Evolutionary conservation across 306 rosid genomes (phyloP), one percentile per base, ranked within the genome.

Genomic region (Oxytropis ochrocephala): DNA sequence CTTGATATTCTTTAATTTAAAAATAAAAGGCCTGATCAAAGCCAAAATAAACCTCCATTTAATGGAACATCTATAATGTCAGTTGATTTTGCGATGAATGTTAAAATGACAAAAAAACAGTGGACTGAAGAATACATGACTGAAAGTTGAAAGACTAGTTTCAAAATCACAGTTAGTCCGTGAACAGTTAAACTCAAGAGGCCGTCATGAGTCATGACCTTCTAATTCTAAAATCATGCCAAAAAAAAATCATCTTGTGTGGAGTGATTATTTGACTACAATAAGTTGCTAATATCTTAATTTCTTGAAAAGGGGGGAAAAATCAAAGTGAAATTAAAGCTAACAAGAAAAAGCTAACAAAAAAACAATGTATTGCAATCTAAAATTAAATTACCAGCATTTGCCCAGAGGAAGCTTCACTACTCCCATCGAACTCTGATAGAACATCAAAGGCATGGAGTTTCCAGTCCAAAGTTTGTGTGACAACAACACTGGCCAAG

Each of bases 401-500:
- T 64, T 82, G 86, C 76, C 86, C 89, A 30, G 82, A 7, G 63
- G 97, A 82, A 79, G 88, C 67, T 64, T 91, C 99, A 74, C 55
- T 88, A 79, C 75, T 83, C 76, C 80, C 86, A 69, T 91, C 95
- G 78, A 85, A 84, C 80, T 95, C 99, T 11, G 99, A 95, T 11
- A 95, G 85, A 75, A 95, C 99, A 79, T 95, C 97, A 77, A 95
- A 89, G 43, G 95, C 97, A 70, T 95, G 99, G 83, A 95, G 87
- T 80, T 95, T 95, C 99, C 99, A 95, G 81, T 95, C 99, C 88
- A 91, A 83, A 36, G 97, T 89, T 83, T 79, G 96, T 11, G 99
- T 95, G 62, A 95, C 97, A 43, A 95, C 99, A 73, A 95, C 97
- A 82, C 97, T 89, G 72, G 89, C 91, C 81, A 95, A 66, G 83